Evolutionary conservation across 805 yeast genomes (phyloP), one percentile per base, ranked within the genome.

Genomic region (Sugiyamaella qingdaonensis): DNA sequence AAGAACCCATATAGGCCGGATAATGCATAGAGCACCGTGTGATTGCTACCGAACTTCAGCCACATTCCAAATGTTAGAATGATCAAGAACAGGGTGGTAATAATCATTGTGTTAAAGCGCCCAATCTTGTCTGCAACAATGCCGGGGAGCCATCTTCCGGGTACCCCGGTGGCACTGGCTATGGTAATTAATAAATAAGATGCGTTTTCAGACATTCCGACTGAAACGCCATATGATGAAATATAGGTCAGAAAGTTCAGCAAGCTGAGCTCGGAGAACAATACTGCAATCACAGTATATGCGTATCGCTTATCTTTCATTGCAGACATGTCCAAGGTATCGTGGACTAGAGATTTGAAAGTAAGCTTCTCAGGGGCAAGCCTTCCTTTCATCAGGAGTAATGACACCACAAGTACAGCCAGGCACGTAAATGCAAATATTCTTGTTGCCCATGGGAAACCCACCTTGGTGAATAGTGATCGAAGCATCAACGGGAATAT

Each of bases 361-460:
- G 34, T 44, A 11, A 59, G 55, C 51, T 48, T 63, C 53, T 54
- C 59, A 51, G 48, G 69, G 2, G 60, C 55, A 5, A 75, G 60
- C 61, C 79, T 71, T 52, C 78, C 82, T 49, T 65, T 72, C 2
- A 74, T 72, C 13, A 78, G 60, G 1, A 70, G 36, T 1, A 69
- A 49, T 0, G 81, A 67, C n/a, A 66, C 49, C 0, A 61, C 24
- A 10, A 39, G 43, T 10, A 39, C 43, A 39, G 24, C 43, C 43
- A 39, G 13, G 35, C 47, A 46, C 10, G 80, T 61, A 46, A 81
- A 73, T 2, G 79, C 81, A 24, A 82, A 59, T 3, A 75, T 73
- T 60, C 87, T 68, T 42, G 82, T 73, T 0, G 86, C 83, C 86
- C 87, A 82, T 8, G 71, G 67, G 57, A 75, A 82, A 0, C 86